A percentile compares a stretch with the other conserved stretches of the same genome.
Evolutionary conservation across 768 basidiomycete species (phyloP).

Genomic region (Lyophyllum semitale): DNA sequence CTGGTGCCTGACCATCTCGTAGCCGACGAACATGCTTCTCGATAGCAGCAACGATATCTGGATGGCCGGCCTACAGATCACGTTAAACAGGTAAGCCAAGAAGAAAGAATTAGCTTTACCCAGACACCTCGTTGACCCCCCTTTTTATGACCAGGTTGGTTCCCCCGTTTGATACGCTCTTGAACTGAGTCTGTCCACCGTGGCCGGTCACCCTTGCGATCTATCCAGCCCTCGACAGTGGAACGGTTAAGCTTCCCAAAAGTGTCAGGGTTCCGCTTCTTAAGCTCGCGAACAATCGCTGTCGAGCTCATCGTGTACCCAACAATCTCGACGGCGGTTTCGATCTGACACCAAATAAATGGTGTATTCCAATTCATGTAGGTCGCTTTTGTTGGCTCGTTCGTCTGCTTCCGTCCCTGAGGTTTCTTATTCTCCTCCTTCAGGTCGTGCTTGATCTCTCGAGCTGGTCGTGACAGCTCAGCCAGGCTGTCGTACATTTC

Average conservation of each 20-base stretch:
- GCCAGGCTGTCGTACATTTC: neutral
- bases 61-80: constrained; percentile 14
- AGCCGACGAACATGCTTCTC: constrained; percentile 15
- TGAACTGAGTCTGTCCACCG: constrained; percentile 19
- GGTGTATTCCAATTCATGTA: constrained; percentile 13
- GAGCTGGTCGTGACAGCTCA: constrained; percentile 14
- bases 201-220: constrained; percentile 15
- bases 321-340: constrained; percentile 7
- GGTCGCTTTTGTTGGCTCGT: neutral
- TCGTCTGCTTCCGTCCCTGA: neutral
- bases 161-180: constrained; percentile 7
- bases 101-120: too few relatives aligned
- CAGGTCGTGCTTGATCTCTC: neutral
- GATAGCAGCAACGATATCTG: constrained; percentile 18
- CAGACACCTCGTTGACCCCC: constrained; percentile 20
- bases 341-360: neutral
- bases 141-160: constrained; percentile 11
- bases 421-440: constrained; percentile 2
- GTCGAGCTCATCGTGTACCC: constrained; percentile 16
- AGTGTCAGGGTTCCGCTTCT: constrained; percentile 10
- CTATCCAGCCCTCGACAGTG: constrained; percentile 27
- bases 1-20: constrained; percentile 17
- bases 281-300: constrained; percentile 17
- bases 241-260: constrained; percentile 18
- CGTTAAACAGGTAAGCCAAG: too few relatives aligned